phyloP scores from a whole-genome alignment of 495 filamentous ascomycete species.

The Xanthoparmelia taractica region DNA sequence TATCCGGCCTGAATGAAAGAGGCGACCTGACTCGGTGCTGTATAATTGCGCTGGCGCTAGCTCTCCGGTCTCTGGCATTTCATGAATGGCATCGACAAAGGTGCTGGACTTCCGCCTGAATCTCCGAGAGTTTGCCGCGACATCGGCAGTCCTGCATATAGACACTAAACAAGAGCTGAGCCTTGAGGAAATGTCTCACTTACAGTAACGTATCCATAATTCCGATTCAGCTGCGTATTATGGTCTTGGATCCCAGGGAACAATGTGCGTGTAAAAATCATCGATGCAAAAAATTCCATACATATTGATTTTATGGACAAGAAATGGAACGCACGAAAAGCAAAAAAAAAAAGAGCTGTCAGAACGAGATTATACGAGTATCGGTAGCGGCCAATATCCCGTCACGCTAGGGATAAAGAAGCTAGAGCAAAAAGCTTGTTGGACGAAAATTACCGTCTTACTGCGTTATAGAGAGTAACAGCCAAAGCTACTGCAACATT shows the following conservation, averaged over 20 bases:
- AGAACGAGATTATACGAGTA: background rate
- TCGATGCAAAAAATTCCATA: background rate
- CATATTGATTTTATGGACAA: background rate
- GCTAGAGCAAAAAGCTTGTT: background rate
- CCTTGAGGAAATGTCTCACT: slow-evolving; percentile 28
- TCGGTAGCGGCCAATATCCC: background rate
- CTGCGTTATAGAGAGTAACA: background rate
- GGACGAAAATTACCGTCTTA: background rate
- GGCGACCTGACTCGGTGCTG: slow-evolving; percentile 90
- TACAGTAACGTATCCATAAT: slow-evolving; percentile 77
- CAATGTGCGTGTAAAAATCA: too few relatives aligned
- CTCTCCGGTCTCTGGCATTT: slow-evolving; percentile 72
- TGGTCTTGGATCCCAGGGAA: background rate
- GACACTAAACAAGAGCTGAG: slow-evolving; percentile 1
- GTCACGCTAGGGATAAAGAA: background rate
- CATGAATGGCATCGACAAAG: slow-evolving; percentile 96
- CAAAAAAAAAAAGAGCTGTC: background rate
- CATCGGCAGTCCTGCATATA: slow-evolving; percentile 64
- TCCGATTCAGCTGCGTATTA: slow-evolving; percentile 6
- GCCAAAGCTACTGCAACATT: background rate
- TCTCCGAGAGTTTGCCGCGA: slow-evolving; percentile 76
- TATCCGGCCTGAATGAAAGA: slow-evolving; percentile 96
- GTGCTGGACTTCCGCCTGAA: slow-evolving; percentile 84
- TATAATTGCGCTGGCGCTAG: slow-evolving; percentile 96
- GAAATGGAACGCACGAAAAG: background rate